These are phyloP conservation scores for Pseudogymnoascus sp. DNA, from an alignment of 2,329 filamentous ascomycete species.

Conservation along the genomic window DNA sequence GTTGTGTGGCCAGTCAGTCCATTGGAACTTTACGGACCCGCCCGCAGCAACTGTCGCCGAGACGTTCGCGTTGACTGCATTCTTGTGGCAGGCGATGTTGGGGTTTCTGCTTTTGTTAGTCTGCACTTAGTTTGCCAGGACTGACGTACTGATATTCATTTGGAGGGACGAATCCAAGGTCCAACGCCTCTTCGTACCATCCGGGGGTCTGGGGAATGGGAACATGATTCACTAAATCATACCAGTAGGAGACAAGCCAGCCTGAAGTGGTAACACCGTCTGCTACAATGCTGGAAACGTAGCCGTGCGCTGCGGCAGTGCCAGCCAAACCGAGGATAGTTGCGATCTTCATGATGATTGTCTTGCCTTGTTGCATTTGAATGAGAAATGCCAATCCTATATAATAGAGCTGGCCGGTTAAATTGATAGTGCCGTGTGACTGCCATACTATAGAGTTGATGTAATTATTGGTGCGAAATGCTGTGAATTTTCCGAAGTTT, in stretches of 20 bases:
- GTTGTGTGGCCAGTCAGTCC: slow-evolving; percentile 62
- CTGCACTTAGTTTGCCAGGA: background rate
- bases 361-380: background rate
- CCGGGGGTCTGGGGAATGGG: slow-evolving; percentile 35
- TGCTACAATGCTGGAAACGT: slow-evolving; percentile 39
- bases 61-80: slow-evolving; percentile 44
- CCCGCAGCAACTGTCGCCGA: slow-evolving; percentile 56
- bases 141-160: slow-evolving; percentile 35
- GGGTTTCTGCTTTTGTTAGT: slow-evolving; percentile 22
- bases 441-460: background rate
- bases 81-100: slow-evolving; percentile 58
- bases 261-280: slow-evolving; percentile 32
- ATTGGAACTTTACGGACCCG: slow-evolving; percentile 51
- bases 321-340: slow-evolving; percentile 24
- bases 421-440: slow-evolving; percentile 4
- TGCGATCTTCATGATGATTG: slow-evolving; percentile 7
- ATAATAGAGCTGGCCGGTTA: background rate
- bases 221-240: background rate
- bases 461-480: slow-evolving; percentile 1
- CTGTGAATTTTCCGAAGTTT: slow-evolving; percentile 2
- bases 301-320: slow-evolving; percentile 41
- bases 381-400: background rate
- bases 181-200: slow-evolving; percentile 46
- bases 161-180: slow-evolving; percentile 48
- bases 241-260: background rate